Evolutionary conservation across 805 yeast species (phyloP), one percentile per base, ranked within the genome.

Genomic region (Schizosaccharomyces japonicus): DNA sequence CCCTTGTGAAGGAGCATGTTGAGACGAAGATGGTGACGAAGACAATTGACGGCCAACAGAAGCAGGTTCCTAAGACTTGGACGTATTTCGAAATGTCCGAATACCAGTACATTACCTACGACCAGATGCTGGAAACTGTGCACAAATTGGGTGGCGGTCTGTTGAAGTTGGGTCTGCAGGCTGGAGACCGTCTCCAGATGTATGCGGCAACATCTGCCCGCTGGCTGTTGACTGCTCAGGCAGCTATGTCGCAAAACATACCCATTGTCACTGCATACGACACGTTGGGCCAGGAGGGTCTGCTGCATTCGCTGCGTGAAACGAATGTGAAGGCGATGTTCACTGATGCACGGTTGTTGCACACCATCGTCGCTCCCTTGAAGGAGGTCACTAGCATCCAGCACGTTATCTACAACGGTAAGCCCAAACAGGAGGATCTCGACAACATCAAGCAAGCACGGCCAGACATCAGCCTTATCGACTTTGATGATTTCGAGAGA

Each of bases 201-300:
- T 90, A 77, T 63, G 95, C 95, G 6, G 13, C 42, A 8, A 36
- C 42, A 7, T 19, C 27, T 27, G 27, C 26, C 23, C 23, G 11
- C 13, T 87, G 96, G 96, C 73, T 87, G 82, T 80, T 81, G 64
- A 72, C 81, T 29, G 87, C 75, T 53, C 61, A 82, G 50, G 94
- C 85, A 13, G 70, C 82, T 48, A 73, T 74, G 55, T 67, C 84
- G 47, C 95, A 83, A 63, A 64, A 71, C 46, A 77, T 90, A 51
- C 80, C 96, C 23, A 71, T 80, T 49, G 96, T 84, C 36, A 90
- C 98, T 13, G 96, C 98, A 33, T 90, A 90, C 63, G 95, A 85
- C 62, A 83, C 95, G 39, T 69, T 85, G 54, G 95, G 95, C 50
- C 93, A 83, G 63, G 70, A 71, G 32, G 65, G 64, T 25, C 70